Evolutionary conservation across 2,329 filamentous ascomycete genomes (phyloP), one percentile per base, ranked within the genome.

Genomic region (Microsporum audouinii): DNA sequence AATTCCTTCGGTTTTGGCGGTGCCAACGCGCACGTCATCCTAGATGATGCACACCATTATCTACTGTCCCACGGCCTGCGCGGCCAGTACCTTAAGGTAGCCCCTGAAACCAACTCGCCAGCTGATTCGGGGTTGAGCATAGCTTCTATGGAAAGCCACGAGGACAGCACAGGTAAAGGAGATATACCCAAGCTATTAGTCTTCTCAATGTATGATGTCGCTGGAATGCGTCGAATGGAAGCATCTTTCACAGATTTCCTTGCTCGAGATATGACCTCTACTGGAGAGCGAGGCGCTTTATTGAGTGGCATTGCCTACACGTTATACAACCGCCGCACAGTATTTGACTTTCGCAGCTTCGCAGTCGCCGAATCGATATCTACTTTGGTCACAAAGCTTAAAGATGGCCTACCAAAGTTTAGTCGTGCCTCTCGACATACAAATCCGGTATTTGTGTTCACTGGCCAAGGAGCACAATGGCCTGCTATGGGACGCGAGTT

Each of bases 1-100:
- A 67, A 68, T 57, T 56, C 2, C 64, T 68, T 33, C 64, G 71
- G 43, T 64, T 69, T 6, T 36, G 62, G 60, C 39, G 62, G 61
- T 6, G 57, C 49, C 23, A 63, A 63, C 33, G 59, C 59, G 1
- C 64, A 65, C 53, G 63, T 51, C 7, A 61, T 63, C 53, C 62
- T 60, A 55, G 63, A 63, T 17, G 64, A 65, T 49, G 64, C 64
- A 27, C 6, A 56, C 27, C 17, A 29, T 7, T 36, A 56, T 10
- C 10, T 56, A 38, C 2, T 23, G 17, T 47, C n/a, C 4, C n/a
- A 23, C 23, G 23, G 6, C n/a, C 8, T 47, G 38, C 38, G 14
- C n/a, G 41, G 41, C n/a, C 34, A 36, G 10, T 10, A 36, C 5
- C 5, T 36, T 2, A 10, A 36, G 5, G 34, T 10, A 5, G 34